Base-by-base conservation (phyloP, 441 rosid genomes). In the Mallotus repandus region DNA sequence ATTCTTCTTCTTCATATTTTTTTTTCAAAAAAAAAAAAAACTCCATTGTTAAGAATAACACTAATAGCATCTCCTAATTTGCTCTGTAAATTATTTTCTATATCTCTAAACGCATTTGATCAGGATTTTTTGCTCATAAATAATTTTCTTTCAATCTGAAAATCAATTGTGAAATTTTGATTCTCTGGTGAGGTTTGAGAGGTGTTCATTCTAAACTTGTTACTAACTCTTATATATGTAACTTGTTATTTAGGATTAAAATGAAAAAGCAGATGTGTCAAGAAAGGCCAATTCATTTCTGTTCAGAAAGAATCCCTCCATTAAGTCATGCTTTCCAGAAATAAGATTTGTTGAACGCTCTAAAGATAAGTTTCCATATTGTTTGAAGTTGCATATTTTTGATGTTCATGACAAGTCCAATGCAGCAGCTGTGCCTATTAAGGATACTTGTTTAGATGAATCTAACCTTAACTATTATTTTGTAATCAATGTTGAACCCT, bases 271-370 rank as follows among this genome's bases (percentile, higher is more conserved):
- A 49, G 50, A 72, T 72, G 75, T n/a, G 1, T 63, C 75, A 52
- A 64, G 63, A 72, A 52, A 54, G 60, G 10, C 53, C 3, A 41
- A 13, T 53, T 21, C 75, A 38, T 14, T 53, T 50, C 52, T 53
- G 14, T 15, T 63, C 9, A 63, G 18, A 48, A 72, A 53, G 67
- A 72, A 22, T 63, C 75, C 75, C 14, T 72, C 75, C 52, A 63
- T 72, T 14, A 72, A 72, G 7, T 72, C 75, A 12, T 72, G 75
- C 25, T 72, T 63, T 15, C 75, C 75, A 21, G 75, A 72, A 54
- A 72, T 61, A 63, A 72, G 45, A 72, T 72, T 69, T 13, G 55
- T 21, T 0, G 75, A 72, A 52, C 43, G 75, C 41, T 72, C 69
- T 9, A 69, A 72, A 10, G 0, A 22, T 52, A 72, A 8, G 12